Conservation (phyloP, 225 moss, liverwort and hornwort species). For the Marchantia paleacea region DNA sequence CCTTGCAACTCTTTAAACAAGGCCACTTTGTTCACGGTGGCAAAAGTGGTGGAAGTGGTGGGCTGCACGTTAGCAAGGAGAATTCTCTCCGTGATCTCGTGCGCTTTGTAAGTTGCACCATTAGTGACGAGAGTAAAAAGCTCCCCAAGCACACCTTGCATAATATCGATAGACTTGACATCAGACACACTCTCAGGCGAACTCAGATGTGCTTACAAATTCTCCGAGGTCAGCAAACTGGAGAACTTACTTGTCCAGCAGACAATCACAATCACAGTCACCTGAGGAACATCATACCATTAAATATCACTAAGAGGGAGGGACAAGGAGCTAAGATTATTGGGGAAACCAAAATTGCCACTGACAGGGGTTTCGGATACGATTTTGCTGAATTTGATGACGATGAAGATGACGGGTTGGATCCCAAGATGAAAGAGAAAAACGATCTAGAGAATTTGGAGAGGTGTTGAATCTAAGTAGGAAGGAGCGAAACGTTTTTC, state of each 20-base stretch:
- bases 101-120: constrained; percentile 84
- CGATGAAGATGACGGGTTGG: constrained; percentile 72
- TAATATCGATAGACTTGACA: constrained; percentile 75
- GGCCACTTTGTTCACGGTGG: constrained; percentile 64
- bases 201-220: constrained; percentile 69
- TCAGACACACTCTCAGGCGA: constrained; percentile 41
- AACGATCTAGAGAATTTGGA: neutral
- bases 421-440: constrained; percentile 55
- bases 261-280: no score
- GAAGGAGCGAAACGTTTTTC: constrained; percentile 8
- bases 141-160: constrained; percentile 82
- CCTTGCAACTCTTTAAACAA: constrained; percentile 80
- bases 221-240: constrained; percentile 65
- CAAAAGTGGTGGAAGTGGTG: constrained; percentile 60
- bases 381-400: constrained; percentile 61
- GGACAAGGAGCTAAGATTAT: constrained; percentile 38
- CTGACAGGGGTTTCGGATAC: constrained; percentile 29
- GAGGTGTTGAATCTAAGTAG: constrained; percentile 12
- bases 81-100: constrained; percentile 83
- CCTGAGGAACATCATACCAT: no score
- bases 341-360: constrained; percentile 40
- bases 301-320: constrained; percentile 33
- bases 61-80: constrained; percentile 86
- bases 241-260: constrained; percentile 59
- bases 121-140: constrained; percentile 77